Percentiles rank a stretch among this genome's conserved stretches.
These are phyloP conservation scores for Fusarium haematococcum DNA, from an alignment of 2,329 filamentous ascomycete species.

Conservation along the genomic window DNA sequence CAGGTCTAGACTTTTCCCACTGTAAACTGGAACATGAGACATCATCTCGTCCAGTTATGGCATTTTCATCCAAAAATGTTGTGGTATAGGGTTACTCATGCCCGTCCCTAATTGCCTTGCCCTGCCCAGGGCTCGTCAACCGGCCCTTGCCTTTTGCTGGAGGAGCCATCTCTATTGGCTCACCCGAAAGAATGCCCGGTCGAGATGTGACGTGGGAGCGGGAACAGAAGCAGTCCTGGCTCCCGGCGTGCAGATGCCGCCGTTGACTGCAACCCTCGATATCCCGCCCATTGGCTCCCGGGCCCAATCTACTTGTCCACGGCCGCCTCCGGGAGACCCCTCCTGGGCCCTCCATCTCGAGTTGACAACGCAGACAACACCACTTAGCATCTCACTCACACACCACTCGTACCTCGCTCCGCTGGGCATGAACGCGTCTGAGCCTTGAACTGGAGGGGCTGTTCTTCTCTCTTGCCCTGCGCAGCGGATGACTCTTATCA, in stretches of 20 bases:
- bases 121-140: constrained; percentile 17
- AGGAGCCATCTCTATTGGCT: neutral
- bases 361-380: constrained; percentile 41
- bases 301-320: constrained; percentile 15
- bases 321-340: constrained; percentile 27
- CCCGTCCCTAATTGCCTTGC: constrained; percentile 2
- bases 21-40: neutral
- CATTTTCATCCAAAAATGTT: neutral
- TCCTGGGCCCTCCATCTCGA: constrained; percentile 9
- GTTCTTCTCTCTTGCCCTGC: neutral
- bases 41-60: neutral
- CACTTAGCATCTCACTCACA: constrained; percentile 18
- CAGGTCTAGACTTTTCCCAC: neutral
- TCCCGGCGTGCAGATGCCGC: constrained; percentile 40
- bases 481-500: constrained; percentile 38
- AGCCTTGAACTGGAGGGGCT: constrained; percentile 42
- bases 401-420: constrained; percentile 18
- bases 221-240: constrained; percentile 22
- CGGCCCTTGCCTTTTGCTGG: constrained; percentile 12
- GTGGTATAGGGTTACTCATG: constrained; percentile 35
- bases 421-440: constrained; percentile 45
- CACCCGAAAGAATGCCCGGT: constrained; percentile 3
- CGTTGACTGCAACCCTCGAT: constrained; percentile 13
- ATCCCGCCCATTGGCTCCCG: constrained; percentile 21
- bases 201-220: constrained; percentile 38